These are phyloP conservation scores for Calvatia gigantea DNA, from an alignment of 768 basidiomycete genomes.

Conservation along the genomic window DNA sequence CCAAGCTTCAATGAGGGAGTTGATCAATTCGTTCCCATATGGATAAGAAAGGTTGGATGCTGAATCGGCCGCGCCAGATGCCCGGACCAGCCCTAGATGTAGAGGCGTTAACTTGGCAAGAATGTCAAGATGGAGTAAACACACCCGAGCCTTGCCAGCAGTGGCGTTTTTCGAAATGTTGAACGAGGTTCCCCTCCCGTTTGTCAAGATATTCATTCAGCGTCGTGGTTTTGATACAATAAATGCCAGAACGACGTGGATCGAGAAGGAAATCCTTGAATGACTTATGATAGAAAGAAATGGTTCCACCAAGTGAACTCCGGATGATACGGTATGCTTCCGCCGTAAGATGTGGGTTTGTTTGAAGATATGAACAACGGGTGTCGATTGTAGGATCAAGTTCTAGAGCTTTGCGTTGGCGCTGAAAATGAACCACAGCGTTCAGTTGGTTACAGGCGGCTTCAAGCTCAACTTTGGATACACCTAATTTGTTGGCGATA, in stretches of 20 bases:
- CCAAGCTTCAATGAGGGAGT: background rate
- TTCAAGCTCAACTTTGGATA: background rate
- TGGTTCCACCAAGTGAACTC: background rate
- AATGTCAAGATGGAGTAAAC: background rate
- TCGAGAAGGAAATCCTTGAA: background rate
- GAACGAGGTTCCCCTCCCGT: background rate
- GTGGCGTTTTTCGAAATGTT: background rate
- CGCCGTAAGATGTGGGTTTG: background rate
- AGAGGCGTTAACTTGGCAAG: background rate
- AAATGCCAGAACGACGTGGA: background rate
- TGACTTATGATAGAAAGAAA: conserved; percentile 5
- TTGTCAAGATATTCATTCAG: background rate
- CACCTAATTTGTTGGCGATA: background rate
- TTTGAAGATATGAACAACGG: background rate
- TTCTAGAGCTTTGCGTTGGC: background rate
- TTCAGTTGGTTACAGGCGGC: background rate
- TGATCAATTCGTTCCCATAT: background rate
- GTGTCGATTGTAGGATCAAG: background rate
- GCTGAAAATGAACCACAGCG: background rate
- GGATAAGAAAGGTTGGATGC: background rate
- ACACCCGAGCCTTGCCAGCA: background rate
- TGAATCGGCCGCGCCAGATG: background rate
- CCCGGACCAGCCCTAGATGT: background rate
- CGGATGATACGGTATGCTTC: background rate
- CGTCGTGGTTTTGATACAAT: background rate